Percentiles rank a stretch among this genome's conserved stretches.
These are phyloP conservation scores for Ophiocordyceps camponoti-rufipedis DNA, from an alignment of 2,329 filamentous ascomycete species.

Conservation along the genomic window DNA sequence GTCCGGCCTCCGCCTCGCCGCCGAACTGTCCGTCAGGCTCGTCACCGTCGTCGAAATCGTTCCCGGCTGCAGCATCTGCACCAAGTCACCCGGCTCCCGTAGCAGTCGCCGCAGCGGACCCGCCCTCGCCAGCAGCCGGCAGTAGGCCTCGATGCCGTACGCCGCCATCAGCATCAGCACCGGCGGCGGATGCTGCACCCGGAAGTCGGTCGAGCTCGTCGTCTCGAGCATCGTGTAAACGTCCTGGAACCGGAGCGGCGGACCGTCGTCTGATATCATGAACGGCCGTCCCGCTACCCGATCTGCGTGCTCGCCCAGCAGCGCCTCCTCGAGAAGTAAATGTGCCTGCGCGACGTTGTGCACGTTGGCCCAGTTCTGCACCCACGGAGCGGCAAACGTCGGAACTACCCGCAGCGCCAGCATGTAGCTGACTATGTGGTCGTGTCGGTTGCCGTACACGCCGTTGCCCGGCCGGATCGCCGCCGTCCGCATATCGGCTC, in stretches of 20 bases:
- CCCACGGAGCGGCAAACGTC: slow-evolving; percentile 23
- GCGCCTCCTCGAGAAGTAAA: slow-evolving; percentile 30
- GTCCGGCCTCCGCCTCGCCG: slow-evolving; percentile 16
- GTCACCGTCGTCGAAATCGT: slow-evolving; percentile 17
- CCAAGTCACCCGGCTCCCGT: slow-evolving; percentile 14
- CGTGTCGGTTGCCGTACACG: slow-evolving; percentile 29
- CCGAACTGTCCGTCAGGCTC: slow-evolving; percentile 17
- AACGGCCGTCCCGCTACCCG: slow-evolving; percentile 27
- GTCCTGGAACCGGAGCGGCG: slow-evolving; percentile 21
- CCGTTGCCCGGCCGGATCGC: slow-evolving; percentile 33
- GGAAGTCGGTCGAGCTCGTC: slow-evolving; percentile 13
- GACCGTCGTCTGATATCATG: slow-evolving; percentile 29
- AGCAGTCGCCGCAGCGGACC: slow-evolving; percentile 9
- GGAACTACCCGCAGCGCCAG: slow-evolving; percentile 18
- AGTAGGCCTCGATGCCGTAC: slow-evolving; percentile 10
- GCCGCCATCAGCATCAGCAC: slow-evolving; percentile 18
- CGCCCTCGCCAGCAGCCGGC: slow-evolving; percentile 3
- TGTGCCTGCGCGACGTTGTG: slow-evolving; percentile 36
- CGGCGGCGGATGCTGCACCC: slow-evolving; percentile 14
- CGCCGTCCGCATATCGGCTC: slow-evolving; percentile 27
- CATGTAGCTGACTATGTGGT: slow-evolving; percentile 12
- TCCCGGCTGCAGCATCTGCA: slow-evolving; percentile 21
- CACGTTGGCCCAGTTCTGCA: slow-evolving; percentile 30
- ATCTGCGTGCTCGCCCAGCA: slow-evolving; percentile 18
- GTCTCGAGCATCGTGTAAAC: slow-evolving; percentile 16